Conservation (phyloP, 352 stramenopile genomes). For the Globisporangium yorkense region DNA sequence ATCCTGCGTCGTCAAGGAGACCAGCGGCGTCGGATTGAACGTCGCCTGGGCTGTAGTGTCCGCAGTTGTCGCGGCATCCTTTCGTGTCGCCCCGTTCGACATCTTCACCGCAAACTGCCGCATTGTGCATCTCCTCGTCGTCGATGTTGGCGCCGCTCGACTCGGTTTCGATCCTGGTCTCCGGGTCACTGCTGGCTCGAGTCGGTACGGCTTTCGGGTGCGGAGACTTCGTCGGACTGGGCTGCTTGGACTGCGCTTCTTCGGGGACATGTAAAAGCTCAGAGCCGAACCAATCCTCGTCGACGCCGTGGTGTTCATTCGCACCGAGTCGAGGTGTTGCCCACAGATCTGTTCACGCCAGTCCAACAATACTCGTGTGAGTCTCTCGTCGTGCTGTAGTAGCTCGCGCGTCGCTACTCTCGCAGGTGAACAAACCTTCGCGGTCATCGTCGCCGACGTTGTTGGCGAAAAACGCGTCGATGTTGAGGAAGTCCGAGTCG, state of each 20-base stretch:
- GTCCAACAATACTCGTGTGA: background rate
- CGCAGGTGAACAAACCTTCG: constrained; percentile 1
- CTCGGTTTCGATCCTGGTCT: constrained; percentile 1
- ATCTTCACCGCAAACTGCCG: constrained; percentile 12
- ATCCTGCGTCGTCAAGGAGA: constrained; percentile 19
- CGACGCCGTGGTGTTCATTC: constrained; percentile 1
- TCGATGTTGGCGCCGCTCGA: constrained; percentile 10
- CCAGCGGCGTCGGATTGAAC: constrained; percentile 4
- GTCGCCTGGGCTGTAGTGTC: background rate
- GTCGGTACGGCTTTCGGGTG: background rate
- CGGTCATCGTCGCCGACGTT: constrained; percentile 14
- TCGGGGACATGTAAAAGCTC: background rate
- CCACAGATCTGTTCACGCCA: constrained; percentile 15
- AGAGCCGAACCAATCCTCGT: constrained; percentile 7
- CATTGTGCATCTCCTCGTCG: constrained; percentile 6
- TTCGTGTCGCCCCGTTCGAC: constrained; percentile 14
- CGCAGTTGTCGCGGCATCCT: constrained; percentile 9
- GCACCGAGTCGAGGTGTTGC: constrained; percentile 2
- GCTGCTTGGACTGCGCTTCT: background rate
- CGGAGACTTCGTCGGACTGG: constrained; percentile 1
- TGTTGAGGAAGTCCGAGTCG: constrained; percentile 27
- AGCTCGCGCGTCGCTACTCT: background rate
- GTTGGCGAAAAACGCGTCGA: constrained; percentile 23
- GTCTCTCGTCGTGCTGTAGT: background rate
- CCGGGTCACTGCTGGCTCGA: background rate